Evolutionary conservation across 768 basidiomycete species (phyloP), one percentile per base, ranked within the genome.

Genomic region (Cystobasidium tubakii): DNA sequence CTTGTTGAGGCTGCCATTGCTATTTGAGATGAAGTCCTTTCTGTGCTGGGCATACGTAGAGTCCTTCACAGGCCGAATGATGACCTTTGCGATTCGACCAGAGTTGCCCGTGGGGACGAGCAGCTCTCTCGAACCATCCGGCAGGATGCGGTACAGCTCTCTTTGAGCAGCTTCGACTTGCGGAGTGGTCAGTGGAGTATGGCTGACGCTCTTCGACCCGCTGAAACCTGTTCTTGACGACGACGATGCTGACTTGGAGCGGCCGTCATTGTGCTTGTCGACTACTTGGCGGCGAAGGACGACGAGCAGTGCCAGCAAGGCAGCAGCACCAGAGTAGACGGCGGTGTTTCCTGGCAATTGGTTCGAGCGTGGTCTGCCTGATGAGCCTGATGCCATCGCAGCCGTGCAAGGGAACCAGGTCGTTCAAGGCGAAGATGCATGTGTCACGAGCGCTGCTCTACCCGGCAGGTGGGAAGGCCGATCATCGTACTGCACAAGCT

Each of bases 1-100:
- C 1, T 44, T 29, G 10, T 29, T 44, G 0, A 66, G 73, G 1
- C 72, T 36, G 7, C 43, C 64, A n/a, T 64, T 75, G 44, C 36
- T 74, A 23, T 34, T 21, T 2, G 63, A n/a, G 13, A 27, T 73
- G 72, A 79, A 79, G 39, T 60, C 54, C 1, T 66, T 70, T 0
- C 76, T 75, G 53, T 79, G 79, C 0, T 67, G 39, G 1, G 66
- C 75, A 27, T 76, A 78, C 10, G 79, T 79, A 2, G 75, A 69
- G 0, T 69, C 13, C 42, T 77, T 78, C 25, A 76, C 77, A 0
- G 79, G 79, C 19, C 71, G 66, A 65, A 79, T 77, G 57, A 69
- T 15, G 25, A 78, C 76, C 53, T 76, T 75, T 1, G 74, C 66
- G 1, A 79, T 74, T 25, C 75, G 67, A 0, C 76, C 77, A 1